These are phyloP conservation scores for Mortierella sp. DNA, from an alignment of 371 early-diverging fungal genomes.

Conservation along the genomic window DNA sequence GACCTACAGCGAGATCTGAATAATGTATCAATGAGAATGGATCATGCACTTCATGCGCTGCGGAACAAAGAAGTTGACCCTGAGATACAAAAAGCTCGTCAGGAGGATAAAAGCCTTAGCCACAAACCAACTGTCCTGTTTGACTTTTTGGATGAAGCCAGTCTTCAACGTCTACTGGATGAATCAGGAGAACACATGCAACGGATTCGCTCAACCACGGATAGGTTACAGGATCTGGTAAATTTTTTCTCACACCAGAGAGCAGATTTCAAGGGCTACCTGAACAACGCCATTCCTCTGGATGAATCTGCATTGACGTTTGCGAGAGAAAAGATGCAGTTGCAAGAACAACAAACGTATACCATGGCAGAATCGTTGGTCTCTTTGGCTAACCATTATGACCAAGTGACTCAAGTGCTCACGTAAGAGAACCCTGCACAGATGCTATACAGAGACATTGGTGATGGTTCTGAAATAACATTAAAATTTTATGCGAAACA, in stretches of 20 bases:
- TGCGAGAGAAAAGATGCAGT: conserved; percentile 49
- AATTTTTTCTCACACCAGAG: conserved; percentile 19
- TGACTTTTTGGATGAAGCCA: conserved; percentile 51
- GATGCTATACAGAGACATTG: neutral
- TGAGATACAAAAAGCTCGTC: conserved; percentile 36
- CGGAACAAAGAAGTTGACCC: conserved; percentile 36
- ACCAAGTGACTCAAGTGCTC: conserved; percentile 56
- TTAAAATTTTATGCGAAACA: neutral
- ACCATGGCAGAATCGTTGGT: conserved; percentile 58
- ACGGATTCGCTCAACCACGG: conserved; percentile 18
- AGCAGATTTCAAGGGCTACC: conserved; percentile 36
- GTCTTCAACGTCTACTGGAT: conserved; percentile 23
- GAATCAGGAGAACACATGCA: conserved; percentile 35
- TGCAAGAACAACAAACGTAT: conserved; percentile 54
- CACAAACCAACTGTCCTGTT: conserved; percentile 21
- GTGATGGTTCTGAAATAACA: neutral
- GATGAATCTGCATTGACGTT: conserved; percentile 57
- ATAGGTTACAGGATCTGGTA: conserved; percentile 29
- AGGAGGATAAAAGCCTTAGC: neutral
- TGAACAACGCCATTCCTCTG: conserved; percentile 41
- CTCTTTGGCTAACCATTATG: conserved; percentile 57
- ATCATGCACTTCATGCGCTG: conserved; percentile 36
- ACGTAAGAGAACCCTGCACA: conserved; percentile 28
- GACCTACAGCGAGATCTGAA: conserved; percentile 41
- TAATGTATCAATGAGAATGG: conserved; percentile 40